A percentile compares a stretch with the other conserved stretches of the same genome.
Conservation (phyloP, 768 basidiomycete species). For the Lentinula lateritia region DNA sequence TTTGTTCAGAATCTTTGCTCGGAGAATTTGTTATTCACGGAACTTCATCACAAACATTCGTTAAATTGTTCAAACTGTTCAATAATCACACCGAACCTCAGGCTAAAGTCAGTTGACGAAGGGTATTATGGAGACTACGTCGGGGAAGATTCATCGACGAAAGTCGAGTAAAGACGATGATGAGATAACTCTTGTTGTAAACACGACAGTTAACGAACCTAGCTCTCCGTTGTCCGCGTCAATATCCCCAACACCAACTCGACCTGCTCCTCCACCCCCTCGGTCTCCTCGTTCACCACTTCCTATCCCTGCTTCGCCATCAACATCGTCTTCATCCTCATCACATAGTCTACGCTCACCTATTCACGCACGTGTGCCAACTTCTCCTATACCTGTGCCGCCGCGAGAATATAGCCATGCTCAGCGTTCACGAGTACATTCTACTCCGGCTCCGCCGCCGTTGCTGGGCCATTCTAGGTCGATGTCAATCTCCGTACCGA, state of each 20-base stretch:
- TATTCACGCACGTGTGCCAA: not conserved
- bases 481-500: slow-evolving; percentile 3
- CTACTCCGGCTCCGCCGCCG: slow-evolving; percentile 14
- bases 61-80: too few relatives aligned
- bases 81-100: not conserved
- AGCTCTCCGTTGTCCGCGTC: not conserved
- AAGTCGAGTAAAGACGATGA: slow-evolving; percentile 7
- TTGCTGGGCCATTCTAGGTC: not conserved
- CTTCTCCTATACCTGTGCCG: not conserved
- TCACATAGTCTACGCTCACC: not conserved
- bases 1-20: too few relatives aligned
- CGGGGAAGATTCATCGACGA: slow-evolving; percentile 3
- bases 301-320: not conserved
- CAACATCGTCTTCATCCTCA: not conserved
- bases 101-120: not conserved
- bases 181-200: slow-evolving; percentile 1
- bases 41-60: too few relatives aligned
- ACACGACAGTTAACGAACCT: not conserved
- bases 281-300: not conserved
- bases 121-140: not conserved
- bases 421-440: slow-evolving; percentile 15
- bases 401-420: not conserved
- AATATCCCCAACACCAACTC: not conserved
- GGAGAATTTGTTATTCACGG: too few relatives aligned
- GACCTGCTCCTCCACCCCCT: not conserved